A percentile compares a stretch with the other conserved stretches of the same genome.
Conservation (phyloP, 345 rosid species). For the Turnera subulata region DNA sequence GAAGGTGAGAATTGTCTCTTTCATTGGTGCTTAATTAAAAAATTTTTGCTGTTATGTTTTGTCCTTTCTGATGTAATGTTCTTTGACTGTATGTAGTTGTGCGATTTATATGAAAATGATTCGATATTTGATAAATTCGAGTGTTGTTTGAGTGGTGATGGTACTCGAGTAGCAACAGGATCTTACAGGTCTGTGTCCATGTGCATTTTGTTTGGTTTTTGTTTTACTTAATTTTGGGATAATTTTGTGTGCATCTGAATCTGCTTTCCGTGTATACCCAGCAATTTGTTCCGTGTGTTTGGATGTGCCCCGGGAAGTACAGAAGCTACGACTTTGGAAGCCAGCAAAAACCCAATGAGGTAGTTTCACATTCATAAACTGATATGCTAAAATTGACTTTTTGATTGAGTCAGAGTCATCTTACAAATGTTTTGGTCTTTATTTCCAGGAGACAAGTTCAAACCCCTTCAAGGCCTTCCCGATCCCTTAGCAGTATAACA, state of each 20-base stretch:
- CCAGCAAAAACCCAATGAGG: constrained; percentile 99
- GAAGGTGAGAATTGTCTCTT: constrained; percentile 45
- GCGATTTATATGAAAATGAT: constrained; percentile 97
- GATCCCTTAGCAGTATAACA: constrained; percentile 72
- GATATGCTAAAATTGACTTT: neutral
- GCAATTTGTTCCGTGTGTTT: constrained; percentile 94
- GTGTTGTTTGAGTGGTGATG: constrained; percentile 95
- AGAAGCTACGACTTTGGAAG: constrained; percentile 90
- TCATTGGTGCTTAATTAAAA: neutral
- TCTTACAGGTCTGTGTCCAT: constrained; percentile 73
- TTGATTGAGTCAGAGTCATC: neutral
- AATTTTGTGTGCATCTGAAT: constrained; percentile 15
- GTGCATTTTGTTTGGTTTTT: constrained; percentile 4
- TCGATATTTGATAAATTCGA: constrained; percentile 98
- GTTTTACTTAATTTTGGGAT: constrained; percentile 9
- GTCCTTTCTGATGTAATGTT: constrained; percentile 14
- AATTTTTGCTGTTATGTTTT: neutral
- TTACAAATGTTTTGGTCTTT: constrained; percentile 12
- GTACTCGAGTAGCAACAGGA: constrained; percentile 88
- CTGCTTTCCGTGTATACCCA: constrained; percentile 22
- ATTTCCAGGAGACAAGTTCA: constrained; percentile 74
- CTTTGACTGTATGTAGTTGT: constrained; percentile 53
- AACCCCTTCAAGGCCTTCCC: constrained; percentile 70
- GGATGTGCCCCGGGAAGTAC: constrained; percentile 69
- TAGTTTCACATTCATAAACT: constrained; percentile 20